Evolutionary conservation across 2,329 filamentous ascomycete species (phyloP).

Genomic region (Talaromyces sp.): DNA sequence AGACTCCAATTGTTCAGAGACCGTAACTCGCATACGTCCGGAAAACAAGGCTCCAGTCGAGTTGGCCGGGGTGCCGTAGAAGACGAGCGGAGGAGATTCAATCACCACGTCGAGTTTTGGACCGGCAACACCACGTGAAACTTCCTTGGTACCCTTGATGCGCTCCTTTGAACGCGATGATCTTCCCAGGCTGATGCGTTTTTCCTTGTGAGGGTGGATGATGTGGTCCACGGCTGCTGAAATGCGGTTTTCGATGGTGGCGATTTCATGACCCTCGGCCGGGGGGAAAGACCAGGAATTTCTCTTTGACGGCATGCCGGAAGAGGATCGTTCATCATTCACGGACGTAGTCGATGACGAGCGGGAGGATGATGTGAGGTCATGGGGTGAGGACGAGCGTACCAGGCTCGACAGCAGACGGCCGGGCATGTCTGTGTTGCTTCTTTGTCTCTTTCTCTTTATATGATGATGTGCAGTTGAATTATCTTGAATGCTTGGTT

Average conservation of each 20-base stretch:
- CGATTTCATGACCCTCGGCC: constrained; percentile 25
- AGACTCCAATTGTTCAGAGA: constrained; percentile 58
- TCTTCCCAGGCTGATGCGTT: constrained; percentile 35
- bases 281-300: constrained; percentile 19
- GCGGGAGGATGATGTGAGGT: constrained; percentile 28
- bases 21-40: constrained; percentile 69
- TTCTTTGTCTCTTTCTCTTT: background rate
- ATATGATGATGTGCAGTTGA: background rate
- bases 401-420: constrained; percentile 38
- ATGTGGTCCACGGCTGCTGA: constrained; percentile 42
- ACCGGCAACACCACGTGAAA: constrained; percentile 33
- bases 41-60: constrained; percentile 83
- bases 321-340: constrained; percentile 23
- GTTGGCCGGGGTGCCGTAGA: constrained; percentile 68
- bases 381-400: constrained; percentile 28
- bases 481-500: background rate
- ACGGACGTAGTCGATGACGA: constrained; percentile 35
- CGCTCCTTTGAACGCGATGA: constrained; percentile 36
- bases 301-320: constrained; percentile 22
- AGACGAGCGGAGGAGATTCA: constrained; percentile 80
- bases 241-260: constrained; percentile 35
- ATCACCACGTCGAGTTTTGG: constrained; percentile 59
- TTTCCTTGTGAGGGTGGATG: constrained; percentile 42
- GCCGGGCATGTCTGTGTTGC: constrained; percentile 30
- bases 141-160: constrained; percentile 20